Evolutionary conservation across 1,139 yeast species (phyloP).

Genomic region (Pichia sp.): DNA sequence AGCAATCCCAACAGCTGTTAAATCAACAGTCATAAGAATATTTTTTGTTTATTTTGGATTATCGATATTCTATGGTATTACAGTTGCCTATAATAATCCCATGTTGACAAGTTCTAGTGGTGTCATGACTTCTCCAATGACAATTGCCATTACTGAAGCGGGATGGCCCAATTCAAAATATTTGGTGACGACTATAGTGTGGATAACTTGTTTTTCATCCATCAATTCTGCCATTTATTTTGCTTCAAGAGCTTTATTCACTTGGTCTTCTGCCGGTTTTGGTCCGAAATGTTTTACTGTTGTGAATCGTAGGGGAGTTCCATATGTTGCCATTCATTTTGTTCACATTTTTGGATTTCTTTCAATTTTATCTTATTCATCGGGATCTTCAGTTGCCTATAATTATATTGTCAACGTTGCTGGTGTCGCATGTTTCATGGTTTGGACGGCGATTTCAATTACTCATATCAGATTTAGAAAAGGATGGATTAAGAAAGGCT

Average conservation of each 20-base stretch:
- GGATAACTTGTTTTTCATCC: slow-evolving; percentile 45
- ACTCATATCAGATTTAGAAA: slow-evolving; percentile 40
- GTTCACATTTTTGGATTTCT: slow-evolving; percentile 43
- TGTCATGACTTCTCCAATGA: slow-evolving; percentile 36
- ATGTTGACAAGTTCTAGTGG: slow-evolving; percentile 18
- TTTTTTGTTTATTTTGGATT: slow-evolving; percentile 47
- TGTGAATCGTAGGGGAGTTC: slow-evolving; percentile 42
- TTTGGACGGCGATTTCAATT: slow-evolving; percentile 40
- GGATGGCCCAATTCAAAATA: slow-evolving; percentile 46
- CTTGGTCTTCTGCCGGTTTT: slow-evolving; percentile 41
- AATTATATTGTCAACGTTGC: slow-evolving; percentile 44
- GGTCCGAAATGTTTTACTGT: slow-evolving; percentile 38
- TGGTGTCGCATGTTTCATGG: slow-evolving; percentile 50
- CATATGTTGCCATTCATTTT: slow-evolving; percentile 40
- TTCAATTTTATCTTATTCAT: slow-evolving; percentile 40
- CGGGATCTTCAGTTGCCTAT: slow-evolving; percentile 49
- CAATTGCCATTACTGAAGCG: slow-evolving; percentile 47
- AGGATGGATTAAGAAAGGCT: slow-evolving; percentile 43
- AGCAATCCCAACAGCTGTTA: slow-evolving; percentile 51
- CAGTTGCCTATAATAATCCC: slow-evolving; percentile 47
- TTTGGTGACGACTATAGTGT: slow-evolving; percentile 42
- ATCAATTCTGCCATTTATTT: slow-evolving; percentile 43
- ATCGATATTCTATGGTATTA: slow-evolving; percentile 43
- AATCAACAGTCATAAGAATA: slow-evolving; percentile 49
- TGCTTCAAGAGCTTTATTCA: slow-evolving; percentile 44